A percentile compares a stretch with the other conserved stretches of the same genome.
phyloP scores from a whole-genome alignment of 2,329 filamentous ascomycete genomes.

The Biscogniauxia marginata region DNA sequence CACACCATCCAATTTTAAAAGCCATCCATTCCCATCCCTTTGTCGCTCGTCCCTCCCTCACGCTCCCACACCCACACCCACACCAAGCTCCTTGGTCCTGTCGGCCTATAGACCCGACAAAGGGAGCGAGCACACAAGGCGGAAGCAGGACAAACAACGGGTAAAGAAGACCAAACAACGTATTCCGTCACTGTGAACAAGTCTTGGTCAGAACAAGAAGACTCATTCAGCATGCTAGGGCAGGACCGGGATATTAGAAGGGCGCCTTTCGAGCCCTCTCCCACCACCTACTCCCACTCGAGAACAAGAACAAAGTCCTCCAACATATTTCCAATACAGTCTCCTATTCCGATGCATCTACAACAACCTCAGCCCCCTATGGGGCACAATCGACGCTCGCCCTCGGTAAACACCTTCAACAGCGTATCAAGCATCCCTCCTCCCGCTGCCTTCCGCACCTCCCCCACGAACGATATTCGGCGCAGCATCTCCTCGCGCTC shows the following conservation, averaged over 20 bases:
- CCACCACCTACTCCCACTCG: conserved; percentile 49
- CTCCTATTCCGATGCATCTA: conserved; percentile 33
- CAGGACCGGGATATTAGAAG: conserved; percentile 30
- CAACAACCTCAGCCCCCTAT: conserved; percentile 32
- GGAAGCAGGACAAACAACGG: not conserved
- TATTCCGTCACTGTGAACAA: conserved; percentile 13
- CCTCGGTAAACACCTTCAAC: conserved; percentile 67
- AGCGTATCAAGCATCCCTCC: conserved; percentile 68
- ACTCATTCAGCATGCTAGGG: conserved; percentile 28
- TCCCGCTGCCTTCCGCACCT: conserved; percentile 56
- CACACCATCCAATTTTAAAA: too few species aligned
- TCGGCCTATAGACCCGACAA: too few species aligned
- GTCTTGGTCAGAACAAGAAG: conserved; percentile 6
- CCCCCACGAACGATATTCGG: conserved; percentile 59
- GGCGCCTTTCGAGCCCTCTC: conserved; percentile 29
- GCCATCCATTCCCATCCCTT: too few species aligned
- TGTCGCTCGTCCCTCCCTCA: too few species aligned
- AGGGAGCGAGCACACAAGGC: not conserved
- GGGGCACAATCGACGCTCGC: conserved; percentile 52
- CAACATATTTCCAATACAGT: conserved; percentile 43
- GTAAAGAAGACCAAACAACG: conserved; percentile 10
- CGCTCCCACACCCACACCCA: too few species aligned
- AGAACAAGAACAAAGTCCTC: conserved; percentile 58
- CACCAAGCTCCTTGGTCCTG: too few species aligned
- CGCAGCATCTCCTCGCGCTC: conserved; percentile 82